phyloP scores from a whole-genome alignment of 192 early-diverging fungal species.

The Kickxella alabastrina region DNA sequence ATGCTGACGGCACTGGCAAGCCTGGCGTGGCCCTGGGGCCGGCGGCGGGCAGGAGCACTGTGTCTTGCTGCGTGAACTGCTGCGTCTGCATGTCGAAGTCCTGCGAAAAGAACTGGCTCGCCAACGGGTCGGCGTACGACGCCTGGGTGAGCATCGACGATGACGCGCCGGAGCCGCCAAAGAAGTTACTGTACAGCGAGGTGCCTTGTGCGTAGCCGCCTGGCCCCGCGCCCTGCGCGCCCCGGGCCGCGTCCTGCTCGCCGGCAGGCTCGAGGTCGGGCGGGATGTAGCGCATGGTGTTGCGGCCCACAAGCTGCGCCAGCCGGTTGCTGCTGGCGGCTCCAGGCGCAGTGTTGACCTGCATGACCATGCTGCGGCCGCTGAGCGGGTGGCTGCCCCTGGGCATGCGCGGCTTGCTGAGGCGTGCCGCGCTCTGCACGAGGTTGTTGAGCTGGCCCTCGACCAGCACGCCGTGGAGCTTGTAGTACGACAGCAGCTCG shows the following conservation, averaged over 20 bases:
- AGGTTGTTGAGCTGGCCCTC: slow-evolving; percentile 90
- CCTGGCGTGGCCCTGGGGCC: not conserved
- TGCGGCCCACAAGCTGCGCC: slow-evolving; percentile 47
- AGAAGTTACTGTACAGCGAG: slow-evolving; percentile 26
- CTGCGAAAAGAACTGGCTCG: slow-evolving; percentile 36
- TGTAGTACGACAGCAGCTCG: slow-evolving; percentile 90
- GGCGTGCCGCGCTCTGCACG: slow-evolving; percentile 85
- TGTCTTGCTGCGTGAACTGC: slow-evolving; percentile 42
- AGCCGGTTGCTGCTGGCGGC: slow-evolving; percentile 42
- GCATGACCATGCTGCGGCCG: slow-evolving; percentile 29
- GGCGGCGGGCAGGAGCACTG: slow-evolving; percentile 23
- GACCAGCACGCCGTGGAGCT: slow-evolving; percentile 81
- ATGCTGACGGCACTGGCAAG: not conserved
- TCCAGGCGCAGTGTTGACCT: slow-evolving; percentile 26
- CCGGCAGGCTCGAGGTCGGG: slow-evolving; percentile 32
- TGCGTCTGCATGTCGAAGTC: slow-evolving; percentile 35
- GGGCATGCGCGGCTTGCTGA: slow-evolving; percentile 64
- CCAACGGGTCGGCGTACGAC: slow-evolving; percentile 23
- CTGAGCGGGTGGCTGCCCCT: slow-evolving; percentile 35
- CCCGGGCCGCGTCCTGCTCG: not conserved
- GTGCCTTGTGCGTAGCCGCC: not conserved
- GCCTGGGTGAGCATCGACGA: slow-evolving; percentile 29
- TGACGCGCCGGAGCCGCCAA: slow-evolving; percentile 11
- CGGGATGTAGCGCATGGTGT: slow-evolving; percentile 47
- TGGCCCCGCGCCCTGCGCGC: not conserved